phyloP scores from a whole-genome alignment of 208 protist genomes.

The Polymyxa betae region DNA sequence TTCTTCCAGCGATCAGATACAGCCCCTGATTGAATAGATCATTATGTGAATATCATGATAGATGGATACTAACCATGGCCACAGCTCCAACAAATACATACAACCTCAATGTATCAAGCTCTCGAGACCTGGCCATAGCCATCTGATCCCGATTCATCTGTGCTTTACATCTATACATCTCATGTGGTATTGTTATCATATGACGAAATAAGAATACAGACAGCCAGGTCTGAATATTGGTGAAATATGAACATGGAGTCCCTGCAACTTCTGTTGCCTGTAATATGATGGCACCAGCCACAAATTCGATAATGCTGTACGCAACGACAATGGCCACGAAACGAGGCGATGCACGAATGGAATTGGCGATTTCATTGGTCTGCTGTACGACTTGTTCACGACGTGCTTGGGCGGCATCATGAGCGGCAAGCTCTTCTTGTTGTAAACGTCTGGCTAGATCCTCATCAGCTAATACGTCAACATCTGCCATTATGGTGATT shows the following conservation, averaged over 20 bases:
- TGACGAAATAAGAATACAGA: neutral
- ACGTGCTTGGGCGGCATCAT: neutral
- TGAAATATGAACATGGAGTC: neutral
- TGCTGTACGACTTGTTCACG: neutral
- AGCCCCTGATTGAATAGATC: no score
- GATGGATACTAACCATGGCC: neutral
- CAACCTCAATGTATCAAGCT: neutral
- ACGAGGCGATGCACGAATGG: neutral
- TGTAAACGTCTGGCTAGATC: neutral
- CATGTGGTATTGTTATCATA: neutral
- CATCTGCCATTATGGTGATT: neutral
- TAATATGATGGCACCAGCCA: neutral
- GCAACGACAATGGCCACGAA: neutral
- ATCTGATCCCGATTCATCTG: neutral
- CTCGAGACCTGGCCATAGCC: neutral
- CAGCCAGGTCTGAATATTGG: neutral
- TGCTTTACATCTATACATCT: neutral
- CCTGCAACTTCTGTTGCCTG: neutral
- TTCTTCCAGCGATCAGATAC: no score
- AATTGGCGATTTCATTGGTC: neutral
- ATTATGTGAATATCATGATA: no score
- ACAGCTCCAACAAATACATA: neutral
- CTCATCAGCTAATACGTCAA: neutral
- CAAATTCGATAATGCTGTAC: neutral
- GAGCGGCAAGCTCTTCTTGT: neutral